These are phyloP conservation scores for Tympanopsis confertula DNA, from an alignment of 2,329 filamentous ascomycete genomes.

Conservation along the genomic window DNA sequence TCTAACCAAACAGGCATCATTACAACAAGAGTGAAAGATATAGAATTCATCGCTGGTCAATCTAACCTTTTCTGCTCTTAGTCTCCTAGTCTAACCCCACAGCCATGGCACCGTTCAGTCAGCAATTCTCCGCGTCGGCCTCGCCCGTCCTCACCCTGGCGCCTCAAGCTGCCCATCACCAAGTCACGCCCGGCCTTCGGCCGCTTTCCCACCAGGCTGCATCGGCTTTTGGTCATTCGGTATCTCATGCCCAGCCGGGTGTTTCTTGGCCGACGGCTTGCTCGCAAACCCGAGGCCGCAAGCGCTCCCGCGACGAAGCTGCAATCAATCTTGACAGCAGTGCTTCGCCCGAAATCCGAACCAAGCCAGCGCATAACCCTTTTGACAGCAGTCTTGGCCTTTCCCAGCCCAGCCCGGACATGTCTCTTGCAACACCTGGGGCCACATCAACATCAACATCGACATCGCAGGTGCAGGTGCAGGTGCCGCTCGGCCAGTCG, in stretches of 20 bases:
- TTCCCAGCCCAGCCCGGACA: conserved; percentile 56
- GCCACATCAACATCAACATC: conserved; percentile 61
- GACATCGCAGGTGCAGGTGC: conserved; percentile 50
- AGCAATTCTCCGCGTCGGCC: conserved; percentile 14
- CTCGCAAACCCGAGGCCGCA: conserved; percentile 46
- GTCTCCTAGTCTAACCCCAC: conserved; percentile 16
- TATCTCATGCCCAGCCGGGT: conserved; percentile 16
- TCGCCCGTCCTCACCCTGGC: conserved; percentile 27
- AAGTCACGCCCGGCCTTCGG: conserved; percentile 24
- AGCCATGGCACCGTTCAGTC: conserved; percentile 22
- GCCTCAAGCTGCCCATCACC: conserved; percentile 25
- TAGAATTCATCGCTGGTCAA: no score
- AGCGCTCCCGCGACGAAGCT: conserved; percentile 67
- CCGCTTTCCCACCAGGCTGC: conserved; percentile 23
- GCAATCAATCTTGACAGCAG: conserved; percentile 53
- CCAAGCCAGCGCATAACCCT: conserved; percentile 19
- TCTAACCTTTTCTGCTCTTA: not conserved
- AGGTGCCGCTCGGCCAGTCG: conserved; percentile 28
- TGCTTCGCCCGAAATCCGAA: conserved; percentile 27
- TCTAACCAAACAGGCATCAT: no score
- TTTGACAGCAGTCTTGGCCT: conserved; percentile 49
- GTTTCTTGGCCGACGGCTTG: conserved; percentile 9
- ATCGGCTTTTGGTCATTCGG: conserved; percentile 19
- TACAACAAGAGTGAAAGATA: no score
- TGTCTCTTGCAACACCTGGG: conserved; percentile 47